Evolutionary conservation across 257 asterid genomes (phyloP), one percentile per base, ranked within the genome.

Genomic region (Gentiana macrophylla): DNA sequence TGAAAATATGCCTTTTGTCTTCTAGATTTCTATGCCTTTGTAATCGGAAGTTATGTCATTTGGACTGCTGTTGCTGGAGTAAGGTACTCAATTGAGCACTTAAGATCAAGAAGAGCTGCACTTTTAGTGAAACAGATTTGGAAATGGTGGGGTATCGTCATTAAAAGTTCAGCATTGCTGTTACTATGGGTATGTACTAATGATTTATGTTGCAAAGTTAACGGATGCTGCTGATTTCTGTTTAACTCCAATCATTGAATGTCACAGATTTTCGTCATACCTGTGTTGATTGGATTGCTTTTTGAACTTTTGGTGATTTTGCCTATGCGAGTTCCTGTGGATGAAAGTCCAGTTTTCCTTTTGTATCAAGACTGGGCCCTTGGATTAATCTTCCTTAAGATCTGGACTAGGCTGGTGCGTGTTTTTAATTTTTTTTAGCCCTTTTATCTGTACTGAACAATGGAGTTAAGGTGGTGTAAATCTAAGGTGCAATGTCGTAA

Each of bases 321-420:
- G 62, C 98, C 98, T 8, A 91, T 91, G 97, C 86, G 97, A 62
- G 98, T 88, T 45, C 97, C 98, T 2, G 84, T 88, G 73, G 94
- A 91, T 57, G 97, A 88, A 74, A 91, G 97, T 50, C 98, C 98
- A 48, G 94, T 88, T 65, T 91, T 91, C 81, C 97, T 88, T 60
- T 61, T 91, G 64, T 91, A 91, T 64, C 98, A 91, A 75, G 98
- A 91, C 70, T 91, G 98, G 98, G 97, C 97, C 60, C 82, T 91
- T 15, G 98, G 98, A 65, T 66, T 91, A 3, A 81, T 91, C 74
- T 91, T 91, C 75, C 79, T 91, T 57, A 91, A 91, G 88, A 88
- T 91, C 46, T 91, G 98, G 98, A 91, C 97, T 63, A 83, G 98
- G 75, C 84, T 91, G 91, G 98, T 91, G 64, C 81, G 94, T 51